Percentiles rank a stretch among this genome's conserved stretches.
Evolutionary conservation across 73 alveolate species (phyloP).

Genomic region (Symbiodinium natans): DNA sequence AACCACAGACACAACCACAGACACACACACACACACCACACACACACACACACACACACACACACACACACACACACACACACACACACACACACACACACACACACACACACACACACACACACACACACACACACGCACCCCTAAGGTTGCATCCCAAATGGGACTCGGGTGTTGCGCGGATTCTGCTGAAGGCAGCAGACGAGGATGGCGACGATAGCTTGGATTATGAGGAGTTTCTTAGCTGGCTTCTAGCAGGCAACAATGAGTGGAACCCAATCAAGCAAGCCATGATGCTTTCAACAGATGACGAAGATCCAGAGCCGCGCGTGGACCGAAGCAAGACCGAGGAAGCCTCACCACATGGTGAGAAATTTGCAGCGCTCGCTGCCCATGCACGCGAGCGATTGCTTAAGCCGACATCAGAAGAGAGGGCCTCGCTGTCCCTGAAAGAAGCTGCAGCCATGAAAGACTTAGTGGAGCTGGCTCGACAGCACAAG

Average conservation of each 20-base stretch:
- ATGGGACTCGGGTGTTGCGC: conserved; percentile 79
- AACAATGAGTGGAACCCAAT: conserved; percentile 68
- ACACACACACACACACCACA: too few relatives aligned
- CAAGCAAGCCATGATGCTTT: conserved; percentile 58
- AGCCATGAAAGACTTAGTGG: neutral
- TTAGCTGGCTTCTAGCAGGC: conserved; percentile 63
- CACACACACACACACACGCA: too few relatives aligned
- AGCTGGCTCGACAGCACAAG: conserved; percentile 35
- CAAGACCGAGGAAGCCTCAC: conserved; percentile 9
- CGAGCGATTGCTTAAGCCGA: conserved; percentile 23
- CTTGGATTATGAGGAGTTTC: conserved; percentile 74
- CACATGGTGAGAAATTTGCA: neutral
- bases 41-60: too few relatives aligned
- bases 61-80: too few relatives aligned
- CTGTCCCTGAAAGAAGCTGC: conserved; percentile 55
- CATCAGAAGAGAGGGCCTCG: neutral
- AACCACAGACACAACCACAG: too few relatives aligned
- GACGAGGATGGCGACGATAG: conserved; percentile 76
- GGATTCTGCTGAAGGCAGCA: conserved; percentile 46
- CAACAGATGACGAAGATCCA: neutral
- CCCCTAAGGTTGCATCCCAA: conserved; percentile 54
- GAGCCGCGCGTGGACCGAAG: neutral
- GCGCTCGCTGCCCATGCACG: conserved; percentile 73
- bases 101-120: too few relatives aligned
- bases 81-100: too few relatives aligned